phyloP scores from a whole-genome alignment of 768 basidiomycete genomes.

The Kwoniella sp. region DNA sequence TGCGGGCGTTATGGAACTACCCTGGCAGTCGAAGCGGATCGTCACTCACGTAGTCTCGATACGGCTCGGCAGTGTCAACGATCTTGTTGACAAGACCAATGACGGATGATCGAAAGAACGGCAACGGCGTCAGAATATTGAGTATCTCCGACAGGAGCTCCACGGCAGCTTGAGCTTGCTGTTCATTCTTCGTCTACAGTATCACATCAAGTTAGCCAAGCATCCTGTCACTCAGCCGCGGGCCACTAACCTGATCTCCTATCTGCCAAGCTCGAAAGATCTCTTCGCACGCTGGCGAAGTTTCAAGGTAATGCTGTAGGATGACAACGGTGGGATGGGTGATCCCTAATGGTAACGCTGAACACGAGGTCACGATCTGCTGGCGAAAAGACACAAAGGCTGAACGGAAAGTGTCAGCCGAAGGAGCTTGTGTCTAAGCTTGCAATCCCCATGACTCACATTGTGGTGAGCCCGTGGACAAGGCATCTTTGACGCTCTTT shows the following conservation, averaged over 20 bases:
- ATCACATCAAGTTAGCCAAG: neutral
- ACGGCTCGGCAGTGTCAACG: slow-evolving; percentile 28
- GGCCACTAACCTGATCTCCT: slow-evolving; percentile 25
- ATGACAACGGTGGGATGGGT: slow-evolving; percentile 40
- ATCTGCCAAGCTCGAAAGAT: slow-evolving; percentile 42
- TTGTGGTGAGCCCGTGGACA: slow-evolving; percentile 32
- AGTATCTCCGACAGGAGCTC: slow-evolving; percentile 39
- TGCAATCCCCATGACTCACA: slow-evolving; percentile 39
- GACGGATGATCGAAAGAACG: slow-evolving; percentile 42
- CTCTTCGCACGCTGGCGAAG: slow-evolving; percentile 43
- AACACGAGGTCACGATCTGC: slow-evolving; percentile 41
- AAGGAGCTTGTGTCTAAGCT: neutral
- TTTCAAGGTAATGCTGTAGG: slow-evolving; percentile 45
- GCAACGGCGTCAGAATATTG: slow-evolving; percentile 38
- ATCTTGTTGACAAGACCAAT: slow-evolving; percentile 40
- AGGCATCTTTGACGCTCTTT: slow-evolving; percentile 37
- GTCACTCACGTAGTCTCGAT: slow-evolving; percentile 31
- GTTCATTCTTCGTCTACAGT: slow-evolving; percentile 28
- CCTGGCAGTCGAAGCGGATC: neutral
- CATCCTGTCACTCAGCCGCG: slow-evolving; percentile 1
- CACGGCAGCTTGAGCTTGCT: slow-evolving; percentile 32
- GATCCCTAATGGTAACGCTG: slow-evolving; percentile 39
- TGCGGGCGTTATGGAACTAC: neutral
- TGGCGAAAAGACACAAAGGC: slow-evolving; percentile 43
- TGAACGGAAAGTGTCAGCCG: neutral